Percentiles rank a stretch among this genome's conserved stretches.
Conservation (phyloP, 1,284 basidiomycete species). For the Moniliophthora roreri region DNA sequence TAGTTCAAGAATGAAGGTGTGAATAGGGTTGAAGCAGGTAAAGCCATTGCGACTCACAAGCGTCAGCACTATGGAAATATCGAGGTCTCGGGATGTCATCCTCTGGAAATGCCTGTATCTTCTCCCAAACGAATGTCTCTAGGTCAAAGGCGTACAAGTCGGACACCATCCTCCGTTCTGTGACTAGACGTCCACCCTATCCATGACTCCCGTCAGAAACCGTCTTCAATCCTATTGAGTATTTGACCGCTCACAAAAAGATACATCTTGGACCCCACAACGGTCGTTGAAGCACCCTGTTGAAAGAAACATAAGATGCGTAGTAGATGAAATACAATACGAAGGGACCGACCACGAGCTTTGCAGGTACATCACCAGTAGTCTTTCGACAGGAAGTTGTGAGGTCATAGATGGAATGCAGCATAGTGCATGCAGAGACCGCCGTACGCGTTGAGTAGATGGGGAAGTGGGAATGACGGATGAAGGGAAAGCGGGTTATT, state of each 20-base stretch:
- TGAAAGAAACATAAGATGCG: conserved; percentile 8
- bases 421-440: conserved; percentile 26
- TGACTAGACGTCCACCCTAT: conserved; percentile 84
- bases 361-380: conserved; percentile 83
- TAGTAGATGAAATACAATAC: conserved; percentile 2
- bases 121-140: conserved; percentile 76
- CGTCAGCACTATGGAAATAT: conserved; percentile 91
- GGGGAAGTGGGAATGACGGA: neutral
- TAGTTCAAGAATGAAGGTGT: conserved; percentile 32
- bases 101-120: conserved; percentile 58
- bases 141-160: conserved; percentile 89
- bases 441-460: neutral
- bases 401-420: conserved; percentile 86
- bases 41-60: conserved; percentile 54
- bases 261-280: conserved; percentile 82
- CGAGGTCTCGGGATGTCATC: conserved; percentile 74
- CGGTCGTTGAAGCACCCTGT: conserved; percentile 82
- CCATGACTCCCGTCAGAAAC: conserved; percentile 15
- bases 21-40: neutral
- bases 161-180: conserved; percentile 83
- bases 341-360: conserved; percentile 72
- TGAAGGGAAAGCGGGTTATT: neutral
- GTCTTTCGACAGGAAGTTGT: conserved; percentile 84
- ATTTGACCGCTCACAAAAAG: conserved; percentile 63
- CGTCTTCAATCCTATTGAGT: conserved; percentile 9